Percentiles rank a stretch among this genome's conserved stretches.
Conservation (phyloP, 345 rosid genomes). For the Eucalyptus leucophloia region DNA sequence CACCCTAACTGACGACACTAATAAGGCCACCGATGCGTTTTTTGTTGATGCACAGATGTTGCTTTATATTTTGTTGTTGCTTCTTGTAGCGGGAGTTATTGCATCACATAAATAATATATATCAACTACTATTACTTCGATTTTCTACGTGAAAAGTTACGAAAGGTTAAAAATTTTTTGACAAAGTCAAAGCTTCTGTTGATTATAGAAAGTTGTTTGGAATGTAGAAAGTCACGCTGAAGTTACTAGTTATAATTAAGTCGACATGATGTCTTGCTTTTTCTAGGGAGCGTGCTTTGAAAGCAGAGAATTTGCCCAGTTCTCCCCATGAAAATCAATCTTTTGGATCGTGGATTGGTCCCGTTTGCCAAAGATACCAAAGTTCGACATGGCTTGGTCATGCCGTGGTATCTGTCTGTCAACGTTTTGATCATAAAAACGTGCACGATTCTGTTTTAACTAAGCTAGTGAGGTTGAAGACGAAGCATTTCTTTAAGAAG, state of each 20-base stretch:
- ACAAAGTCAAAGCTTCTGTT: not conserved
- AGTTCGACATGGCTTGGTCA: too few relatives aligned
- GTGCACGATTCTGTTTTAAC: rapidly evolving
- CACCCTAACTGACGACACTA: rapidly evolving
- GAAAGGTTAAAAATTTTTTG: not conserved
- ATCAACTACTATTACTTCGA: not conserved
- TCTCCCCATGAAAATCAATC: too few relatives aligned
- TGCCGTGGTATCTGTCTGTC: too few relatives aligned
- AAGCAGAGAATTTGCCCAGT: rapidly evolving
- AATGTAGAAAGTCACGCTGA: not conserved
- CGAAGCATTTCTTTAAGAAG: too few relatives aligned
- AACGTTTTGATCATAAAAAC: too few relatives aligned
- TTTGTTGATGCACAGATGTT: too few relatives aligned
- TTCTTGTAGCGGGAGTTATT: rapidly evolving
- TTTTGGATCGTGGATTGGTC: too few relatives aligned
- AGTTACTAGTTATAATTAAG: not conserved
- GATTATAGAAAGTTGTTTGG: not conserved
- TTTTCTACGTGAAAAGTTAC: not conserved
- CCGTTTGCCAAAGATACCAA: too few relatives aligned
- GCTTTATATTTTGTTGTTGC: too few relatives aligned
- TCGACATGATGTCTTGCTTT: not conserved
- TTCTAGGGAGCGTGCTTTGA: not conserved
- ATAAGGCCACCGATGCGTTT: too few relatives aligned
- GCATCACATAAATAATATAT: too few relatives aligned
- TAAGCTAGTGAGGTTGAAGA: too few relatives aligned